Conservation (phyloP, 2,329 filamentous ascomycete genomes). For the Exophiala mesophila region DNA sequence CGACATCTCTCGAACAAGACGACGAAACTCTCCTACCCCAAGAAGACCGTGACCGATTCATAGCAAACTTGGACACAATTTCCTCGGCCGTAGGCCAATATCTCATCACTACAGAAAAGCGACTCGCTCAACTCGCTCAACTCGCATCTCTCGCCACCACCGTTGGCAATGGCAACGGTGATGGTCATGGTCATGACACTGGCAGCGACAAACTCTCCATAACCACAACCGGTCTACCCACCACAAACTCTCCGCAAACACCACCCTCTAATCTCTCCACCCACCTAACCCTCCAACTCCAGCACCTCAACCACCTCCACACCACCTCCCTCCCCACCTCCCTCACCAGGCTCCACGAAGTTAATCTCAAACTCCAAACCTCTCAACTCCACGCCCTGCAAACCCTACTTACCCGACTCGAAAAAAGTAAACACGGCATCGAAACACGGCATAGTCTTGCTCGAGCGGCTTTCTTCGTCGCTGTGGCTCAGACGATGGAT, state of each 20-base stretch:
- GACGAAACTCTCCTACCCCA: slow-evolving; percentile 5
- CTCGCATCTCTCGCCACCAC: too few species aligned
- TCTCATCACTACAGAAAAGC: neutral
- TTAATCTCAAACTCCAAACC: slow-evolving; percentile 5
- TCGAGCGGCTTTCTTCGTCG: slow-evolving; percentile 15
- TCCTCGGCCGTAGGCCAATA: neutral
- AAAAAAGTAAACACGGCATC: slow-evolving; percentile 23
- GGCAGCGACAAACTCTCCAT: neutral
- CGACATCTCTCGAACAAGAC: slow-evolving; percentile 10
- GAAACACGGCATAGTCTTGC: slow-evolving; percentile 14
- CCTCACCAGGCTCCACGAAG: slow-evolving; percentile 6
- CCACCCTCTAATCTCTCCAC: slow-evolving; percentile 2
- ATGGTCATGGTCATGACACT: too few species aligned
- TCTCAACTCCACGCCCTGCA: slow-evolving; percentile 12
- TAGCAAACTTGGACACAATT: slow-evolving; percentile 4
- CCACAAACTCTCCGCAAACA: slow-evolving; percentile 2
- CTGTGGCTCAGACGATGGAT: slow-evolving; percentile 21
- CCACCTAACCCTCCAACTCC: slow-evolving; percentile 3
- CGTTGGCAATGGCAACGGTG: too few species aligned
- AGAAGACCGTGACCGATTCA: slow-evolving; percentile 9
- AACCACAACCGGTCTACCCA: neutral
- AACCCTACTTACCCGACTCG: slow-evolving; percentile 16
- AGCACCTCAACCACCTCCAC: slow-evolving; percentile 7
- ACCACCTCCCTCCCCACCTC: slow-evolving; percentile 1
- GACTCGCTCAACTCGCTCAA: neutral